Base-by-base conservation (phyloP, 257 asterid species). In the Nicotiana obtusifolia region DNA sequence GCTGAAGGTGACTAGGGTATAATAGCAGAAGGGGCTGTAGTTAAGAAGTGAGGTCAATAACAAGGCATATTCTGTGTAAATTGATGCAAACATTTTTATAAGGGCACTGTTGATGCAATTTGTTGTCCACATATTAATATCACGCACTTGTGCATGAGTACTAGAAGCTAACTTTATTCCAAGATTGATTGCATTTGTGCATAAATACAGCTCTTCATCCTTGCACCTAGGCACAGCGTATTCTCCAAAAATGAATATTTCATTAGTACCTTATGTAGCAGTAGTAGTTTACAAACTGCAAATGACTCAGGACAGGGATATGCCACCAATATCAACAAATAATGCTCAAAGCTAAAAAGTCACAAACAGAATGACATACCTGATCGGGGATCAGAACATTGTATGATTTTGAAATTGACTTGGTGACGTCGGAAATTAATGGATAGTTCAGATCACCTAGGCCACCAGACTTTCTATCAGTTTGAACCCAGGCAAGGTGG, bases 401-500 rank as follows among this genome's bases (percentile, higher is more conserved):
- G 49, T 87, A 94, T 19, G 94, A 85, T 84, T 89, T 89, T 8
- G 97, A 88, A 68, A 94, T 87, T 49, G 98, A 91, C 88, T 93
- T 94, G 85, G 98, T 94, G 65, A 94, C 87, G 69, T 94, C 98
- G 60, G 97, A 93, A 86, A 94, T 82, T 41, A 96, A 87, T 33
- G 99, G 99, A 88, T 95, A 95, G 0, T 81, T 88, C 90, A 93
- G 83, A 88, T 95, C 99, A 83, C 99, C 98, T 85, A 95, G 86
- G 20, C 99, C 99, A 28, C 99, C 99, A 26, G 97, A 89, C 83
- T 95, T 95, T 84, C 99, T 93, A 49, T 95, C 99, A 5, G 99
- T 95, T 90, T 95, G 99, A 80, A 95, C 91, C 99, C 99, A 95
- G 60, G 99, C 97, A 85, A 95, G 99, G 86, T 88, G 91, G 84